Base-by-base conservation (phyloP, 192 early-diverging fungal species). In the Coemansia sp. region DNA sequence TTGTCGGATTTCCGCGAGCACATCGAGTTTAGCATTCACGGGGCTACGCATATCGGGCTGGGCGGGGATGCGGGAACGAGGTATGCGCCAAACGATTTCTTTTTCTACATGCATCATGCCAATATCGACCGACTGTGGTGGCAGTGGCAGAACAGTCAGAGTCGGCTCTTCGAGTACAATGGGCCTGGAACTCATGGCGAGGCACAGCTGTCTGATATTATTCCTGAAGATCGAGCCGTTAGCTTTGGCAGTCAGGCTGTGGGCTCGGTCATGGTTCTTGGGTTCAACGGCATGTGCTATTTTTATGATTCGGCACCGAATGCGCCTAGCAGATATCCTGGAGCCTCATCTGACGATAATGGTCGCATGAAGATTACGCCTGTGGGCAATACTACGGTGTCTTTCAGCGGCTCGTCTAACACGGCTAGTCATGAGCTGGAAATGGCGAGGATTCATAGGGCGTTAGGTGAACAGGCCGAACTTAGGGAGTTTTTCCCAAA, bases 71-170 rank as follows among this genome's bases (percentile, higher is more conserved):
- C 79, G 55, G 71, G 70, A 3, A 79, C 78, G 3, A 74, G 65
- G 63, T 80, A 72, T 60, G 83, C 86, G 24, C 74, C 85, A n/a
- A 81, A 79, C 69, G 90, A 91, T 55, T 83, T 87, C 29, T 75
- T 88, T 69, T 91, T 91, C 76, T 85, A 75, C 58, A 78, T 89
- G 69, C 88, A 91, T 75, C 90, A 91, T 60, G 87, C 87, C 58
- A 87, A 84, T 64, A 78, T 89, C 40, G 90, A 88, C 68, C 76
- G 81, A 27, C 73, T 89, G 62, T 90, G 87, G 87, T 80, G 71
- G 73, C 40, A 69, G 66, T 88, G 87, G 86, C 89, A 90, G 74
- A 75, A 78, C 66, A 68, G 61, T 40, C 69, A 71, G 20, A 47
- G 29, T 5, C 18, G 43, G 0, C 61, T 69, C 65, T 66, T 75